Conservation (phyloP, 345 rosid genomes). For the Populus tremula region DNA sequence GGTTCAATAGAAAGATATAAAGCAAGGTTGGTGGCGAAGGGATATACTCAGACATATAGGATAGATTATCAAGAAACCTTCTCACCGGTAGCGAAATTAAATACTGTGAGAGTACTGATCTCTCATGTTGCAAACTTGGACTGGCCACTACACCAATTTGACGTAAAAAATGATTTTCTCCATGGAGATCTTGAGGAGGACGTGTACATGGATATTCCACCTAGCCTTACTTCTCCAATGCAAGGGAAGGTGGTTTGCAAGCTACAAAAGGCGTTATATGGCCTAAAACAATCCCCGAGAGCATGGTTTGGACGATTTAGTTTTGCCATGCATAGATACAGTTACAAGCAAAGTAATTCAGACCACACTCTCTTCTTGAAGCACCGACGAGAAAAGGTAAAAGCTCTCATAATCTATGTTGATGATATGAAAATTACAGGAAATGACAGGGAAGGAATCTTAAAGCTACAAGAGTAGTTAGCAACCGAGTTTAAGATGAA, state of each 20-base stretch:
- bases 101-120: too few relatives aligned
- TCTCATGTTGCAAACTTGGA: too few relatives aligned
- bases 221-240: rapidly evolving
- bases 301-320: not conserved
- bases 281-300: not conserved
- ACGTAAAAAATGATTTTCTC: too few relatives aligned
- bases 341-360: too few relatives aligned
- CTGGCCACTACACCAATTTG: too few relatives aligned
- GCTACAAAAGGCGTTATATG: not conserved
- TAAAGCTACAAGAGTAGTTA: rapidly evolving
- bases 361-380: not conserved
- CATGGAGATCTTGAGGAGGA: not conserved
- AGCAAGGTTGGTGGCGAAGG: not conserved
- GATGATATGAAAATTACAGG: not conserved
- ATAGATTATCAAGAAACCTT: not conserved
- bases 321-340: not conserved
- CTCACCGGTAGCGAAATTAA: not conserved
- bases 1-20: not conserved
- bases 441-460: not conserved
- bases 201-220: not conserved
- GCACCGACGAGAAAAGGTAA: not conserved
- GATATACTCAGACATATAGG: not conserved
- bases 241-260: too few relatives aligned
- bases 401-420: not conserved
- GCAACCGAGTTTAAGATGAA: not conserved